Base-by-base conservation (phyloP, 495 filamentous ascomycete genomes). In the Aspergillus bertholletiae region DNA sequence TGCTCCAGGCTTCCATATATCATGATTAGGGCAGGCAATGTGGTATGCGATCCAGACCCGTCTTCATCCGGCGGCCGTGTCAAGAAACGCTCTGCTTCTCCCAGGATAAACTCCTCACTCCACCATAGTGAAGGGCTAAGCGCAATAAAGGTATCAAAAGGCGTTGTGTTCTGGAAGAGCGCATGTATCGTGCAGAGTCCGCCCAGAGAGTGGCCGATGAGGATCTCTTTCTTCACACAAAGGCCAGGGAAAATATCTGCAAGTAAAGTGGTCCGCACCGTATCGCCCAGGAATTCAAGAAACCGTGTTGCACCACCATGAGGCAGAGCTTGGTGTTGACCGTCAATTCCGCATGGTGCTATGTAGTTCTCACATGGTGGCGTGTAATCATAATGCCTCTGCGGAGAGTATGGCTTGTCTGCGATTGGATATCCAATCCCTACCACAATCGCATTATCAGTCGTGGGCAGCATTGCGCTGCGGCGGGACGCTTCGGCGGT, bases 71-170 rank as follows among this genome's bases (percentile, higher is more conserved):
- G n/a, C n/a, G 49, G 26, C 8, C 15, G 18, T 15, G 44, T 20
- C 44, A 46, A 51, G 17, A 63, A 61, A 11, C n/a, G 15, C 1
- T 39, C 20, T 32, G 57, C 60, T 28, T 61, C 51, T 5, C 45
- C 37, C 9, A 66, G 34, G 2, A 66, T 51, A 24, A 57, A 61
- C 7, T 48, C 21, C 7, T 61, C 44, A 44, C 55, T 66, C 60
- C 60, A 66, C 63, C 63, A 66, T 17, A 66, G 61, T 6, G 63
- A 66, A 2, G 63, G 63, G 32, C 63, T 66, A 0, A 58, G 60
- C 11, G 60, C 63, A 26, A 66, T 57, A 48, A 60, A 66, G 2
- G 48, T 49, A 28, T 63, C 57, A 26, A 66, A 66, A 13, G 35
- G 40, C 3, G 23, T 13, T 17, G 60, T 55, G 7, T 34, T 34